Conservation (phyloP, 495 filamentous ascomycete genomes). For the Aspergillus cristatus region DNA sequence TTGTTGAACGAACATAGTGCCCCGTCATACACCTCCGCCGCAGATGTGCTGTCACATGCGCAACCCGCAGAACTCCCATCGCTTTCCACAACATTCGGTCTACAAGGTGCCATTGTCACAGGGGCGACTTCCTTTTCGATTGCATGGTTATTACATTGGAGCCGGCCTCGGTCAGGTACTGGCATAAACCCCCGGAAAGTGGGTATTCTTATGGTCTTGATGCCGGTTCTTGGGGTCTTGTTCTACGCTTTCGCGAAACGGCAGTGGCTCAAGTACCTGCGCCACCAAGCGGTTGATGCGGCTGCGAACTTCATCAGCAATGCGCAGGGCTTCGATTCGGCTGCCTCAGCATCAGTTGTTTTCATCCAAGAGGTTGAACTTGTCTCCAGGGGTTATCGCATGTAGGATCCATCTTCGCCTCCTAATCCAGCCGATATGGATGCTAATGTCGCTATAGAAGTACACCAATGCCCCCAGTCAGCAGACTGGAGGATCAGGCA, state of each 20-base stretch:
- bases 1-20: slow-evolving; percentile 62
- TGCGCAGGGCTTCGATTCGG: slow-evolving; percentile 76
- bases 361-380: slow-evolving; percentile 95
- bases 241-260: slow-evolving; percentile 67
- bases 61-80: slow-evolving; percentile 28
- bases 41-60: slow-evolving; percentile 28
- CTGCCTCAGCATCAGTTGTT: slow-evolving; percentile 67
- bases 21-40: slow-evolving; percentile 36
- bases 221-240: slow-evolving; percentile 45
- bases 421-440: not conserved
- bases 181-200: slow-evolving; percentile 38
- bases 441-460: slow-evolving; percentile 52
- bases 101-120: slow-evolving; percentile 44
- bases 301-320: slow-evolving; percentile 64
- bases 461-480: slow-evolving; percentile 76
- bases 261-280: slow-evolving; percentile 76
- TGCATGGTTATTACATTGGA: slow-evolving; percentile 67
- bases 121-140: slow-evolving; percentile 54
- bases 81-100: slow-evolving; percentile 33
- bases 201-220: slow-evolving; percentile 46
- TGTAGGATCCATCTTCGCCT: slow-evolving; percentile 45
- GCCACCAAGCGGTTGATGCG: slow-evolving; percentile 65
- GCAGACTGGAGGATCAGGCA: slow-evolving; percentile 65
- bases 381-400: slow-evolving; percentile 84
- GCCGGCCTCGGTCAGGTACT: slow-evolving; percentile 25